Evolutionary conservation across 768 basidiomycete genomes (phyloP).

Genomic region (Inosperma sp.): DNA sequence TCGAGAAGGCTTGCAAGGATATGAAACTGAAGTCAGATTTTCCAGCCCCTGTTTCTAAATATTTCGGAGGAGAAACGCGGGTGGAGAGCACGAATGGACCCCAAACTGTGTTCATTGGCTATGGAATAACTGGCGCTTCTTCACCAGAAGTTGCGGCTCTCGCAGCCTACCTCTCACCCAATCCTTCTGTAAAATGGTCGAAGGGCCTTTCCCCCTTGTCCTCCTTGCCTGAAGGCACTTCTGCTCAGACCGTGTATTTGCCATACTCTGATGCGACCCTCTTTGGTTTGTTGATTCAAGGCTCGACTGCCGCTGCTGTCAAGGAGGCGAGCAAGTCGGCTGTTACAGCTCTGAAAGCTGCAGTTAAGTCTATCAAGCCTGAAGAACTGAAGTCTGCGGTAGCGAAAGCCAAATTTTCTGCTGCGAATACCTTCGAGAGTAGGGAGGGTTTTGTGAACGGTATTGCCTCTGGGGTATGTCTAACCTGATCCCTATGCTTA

Average conservation of each 20-base stretch:
- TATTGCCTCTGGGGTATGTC: constrained; percentile 61
- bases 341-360: constrained; percentile 60
- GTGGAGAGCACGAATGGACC: constrained; percentile 55
- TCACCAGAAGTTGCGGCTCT: constrained; percentile 75
- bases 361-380: constrained; percentile 52
- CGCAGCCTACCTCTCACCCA: constrained; percentile 73
- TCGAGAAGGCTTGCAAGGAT: constrained; percentile 66
- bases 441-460: constrained; percentile 60
- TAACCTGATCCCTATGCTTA: constrained; percentile 1
- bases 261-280: constrained; percentile 91
- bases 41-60: constrained; percentile 38
- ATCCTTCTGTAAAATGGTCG: constrained; percentile 84
- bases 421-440: constrained; percentile 65
- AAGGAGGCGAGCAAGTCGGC: constrained; percentile 66
- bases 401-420: constrained; percentile 83
- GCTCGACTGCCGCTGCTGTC: constrained; percentile 54
- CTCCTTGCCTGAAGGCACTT: constrained; percentile 53
- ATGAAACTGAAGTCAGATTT: constrained; percentile 45
- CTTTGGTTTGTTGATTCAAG: constrained; percentile 79
- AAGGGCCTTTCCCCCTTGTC: constrained; percentile 67
- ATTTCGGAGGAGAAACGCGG: constrained; percentile 85
- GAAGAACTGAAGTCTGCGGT: constrained; percentile 79
- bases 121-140: constrained; percentile 64
- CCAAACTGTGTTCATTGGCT: constrained; percentile 85
- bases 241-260: constrained; percentile 70